Base-by-base conservation (phyloP, 2,329 filamentous ascomycete species). In the Hymenoscyphus fraxineus region DNA sequence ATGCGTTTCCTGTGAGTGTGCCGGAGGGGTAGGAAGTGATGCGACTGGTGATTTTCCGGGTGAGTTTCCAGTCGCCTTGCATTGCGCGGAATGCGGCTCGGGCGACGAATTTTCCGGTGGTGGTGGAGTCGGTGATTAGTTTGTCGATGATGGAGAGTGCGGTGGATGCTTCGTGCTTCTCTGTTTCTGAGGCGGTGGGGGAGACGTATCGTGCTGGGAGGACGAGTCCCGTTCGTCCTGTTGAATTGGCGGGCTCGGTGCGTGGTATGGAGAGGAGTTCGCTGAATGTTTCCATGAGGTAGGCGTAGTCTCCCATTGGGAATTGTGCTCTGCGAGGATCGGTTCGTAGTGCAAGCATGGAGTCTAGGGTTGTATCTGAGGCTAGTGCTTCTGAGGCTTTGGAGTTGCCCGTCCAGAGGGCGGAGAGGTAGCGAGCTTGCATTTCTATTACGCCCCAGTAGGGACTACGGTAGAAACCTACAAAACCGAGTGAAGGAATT, bases 381-480 rank as follows among this genome's bases (percentile, higher is more conserved):
- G 62, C 64, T 58, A 72, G 69, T 19, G 61, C 73, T 68, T 69
- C 75, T 15, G 16, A 63, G 10, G 70, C 71, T 59, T 69, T 64
- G 1, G 39, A 41, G 61, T 66, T 67, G 5, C 69, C 65, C 15
- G 72, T 76, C 89, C 90, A 93, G 12, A 85, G 74, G 13, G 82
- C 76, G 0, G 87, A 81, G 6, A 93, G 78, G 66, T 90, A 83
- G 0, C 89, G 84, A 2, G 91, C 88, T 76, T 96, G 92, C 88
- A 93, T 91, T 75, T 95, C 91, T 83, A 94, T 92, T 0, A 93
- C 87, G 0, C 89, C 89, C 92, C 92, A 96, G 74, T 92, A 95
- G 0, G 91, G 91, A 0, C 90, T 90, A 66, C 92, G 84, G 73
- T 96, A 96, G 76, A 93, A 92, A 0, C 92, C 92, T 0, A 95